phyloP scores from a whole-genome alignment of 371 early-diverging fungal genomes.

The Nematocida ausubeli region DNA sequence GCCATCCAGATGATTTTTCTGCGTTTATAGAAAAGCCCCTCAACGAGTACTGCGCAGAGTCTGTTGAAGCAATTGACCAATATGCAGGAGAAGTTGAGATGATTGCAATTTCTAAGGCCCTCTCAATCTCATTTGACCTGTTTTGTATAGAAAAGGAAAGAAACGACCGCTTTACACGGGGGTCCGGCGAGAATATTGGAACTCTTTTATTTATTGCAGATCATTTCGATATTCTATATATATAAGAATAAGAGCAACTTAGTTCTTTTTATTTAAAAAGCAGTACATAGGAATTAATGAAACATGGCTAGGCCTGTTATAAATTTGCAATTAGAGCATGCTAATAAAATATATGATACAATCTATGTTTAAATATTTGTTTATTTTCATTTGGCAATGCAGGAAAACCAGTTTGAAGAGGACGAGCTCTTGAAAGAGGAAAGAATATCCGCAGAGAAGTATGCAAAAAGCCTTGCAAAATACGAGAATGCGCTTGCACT shows the following conservation, averaged over 20 bases:
- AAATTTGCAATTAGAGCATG: too few species aligned
- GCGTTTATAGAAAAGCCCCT: conserved; percentile 11
- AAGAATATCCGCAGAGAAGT: conserved; percentile 47
- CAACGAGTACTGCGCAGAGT: conserved; percentile 30
- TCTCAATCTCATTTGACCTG: conserved; percentile 40
- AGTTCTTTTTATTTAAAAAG: too few species aligned
- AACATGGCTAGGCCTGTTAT: too few species aligned
- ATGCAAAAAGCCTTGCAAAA: conserved; percentile 38
- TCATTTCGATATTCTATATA: conserved; percentile 46
- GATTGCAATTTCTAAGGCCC: neutral
- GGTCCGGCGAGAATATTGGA: conserved; percentile 28
- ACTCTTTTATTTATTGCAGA: conserved; percentile 41
- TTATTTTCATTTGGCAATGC: conserved; percentile 1
- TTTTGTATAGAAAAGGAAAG: conserved; percentile 10
- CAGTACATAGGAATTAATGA: too few species aligned
- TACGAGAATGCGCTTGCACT: conserved; percentile 63
- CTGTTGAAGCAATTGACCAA: conserved; percentile 14
- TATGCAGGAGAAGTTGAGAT: conserved; percentile 52
- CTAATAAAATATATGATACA: too few species aligned
- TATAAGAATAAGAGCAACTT: neutral
- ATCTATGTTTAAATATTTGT: conserved; percentile 6
- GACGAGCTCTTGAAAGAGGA: conserved; percentile 47
- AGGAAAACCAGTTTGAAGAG: conserved; percentile 21
- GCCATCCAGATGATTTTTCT: conserved; percentile 4
- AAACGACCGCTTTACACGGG: neutral